Evolutionary conservation across 371 early-diverging fungal genomes (phyloP).

Genomic region (Mortierella sp.): DNA sequence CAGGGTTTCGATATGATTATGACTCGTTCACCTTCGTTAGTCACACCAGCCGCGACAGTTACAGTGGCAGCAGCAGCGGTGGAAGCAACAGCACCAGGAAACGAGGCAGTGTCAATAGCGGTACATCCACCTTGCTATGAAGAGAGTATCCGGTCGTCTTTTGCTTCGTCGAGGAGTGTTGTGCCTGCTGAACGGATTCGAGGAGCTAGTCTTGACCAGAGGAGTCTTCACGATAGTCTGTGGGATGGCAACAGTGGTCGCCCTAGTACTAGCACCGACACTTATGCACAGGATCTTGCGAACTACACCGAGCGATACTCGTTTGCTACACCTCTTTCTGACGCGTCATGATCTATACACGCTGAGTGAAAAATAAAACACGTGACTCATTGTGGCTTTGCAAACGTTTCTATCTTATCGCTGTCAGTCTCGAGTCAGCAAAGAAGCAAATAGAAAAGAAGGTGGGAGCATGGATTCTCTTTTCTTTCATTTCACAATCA

Average conservation of each 20-base stretch:
- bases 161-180: slow-evolving; percentile 7
- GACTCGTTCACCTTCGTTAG: not conserved
- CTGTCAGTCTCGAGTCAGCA: slow-evolving; percentile 14
- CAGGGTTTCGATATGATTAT: not conserved
- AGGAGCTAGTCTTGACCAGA: slow-evolving; percentile 8
- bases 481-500: not conserved
- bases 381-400: slow-evolving; percentile 25
- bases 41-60: not conserved
- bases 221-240: slow-evolving; percentile 10
- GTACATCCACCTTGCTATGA: slow-evolving; percentile 16
- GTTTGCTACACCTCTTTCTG: not conserved
- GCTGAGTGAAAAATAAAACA: not conserved
- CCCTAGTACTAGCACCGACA: slow-evolving; percentile 2
- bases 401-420: not conserved
- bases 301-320: not conserved
- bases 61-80: not conserved
- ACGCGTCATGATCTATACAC: not conserved
- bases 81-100: not conserved
- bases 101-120: not conserved
- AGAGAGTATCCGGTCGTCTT: slow-evolving; percentile 17
- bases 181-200: not conserved
- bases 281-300: slow-evolving; percentile 20
- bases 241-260: slow-evolving; percentile 1
- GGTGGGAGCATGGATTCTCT: not conserved
- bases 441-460: not conserved